Evolutionary conservation across 2,329 filamentous ascomycete species (phyloP).

Genomic region (Thielaviopsis ethacetica): DNA sequence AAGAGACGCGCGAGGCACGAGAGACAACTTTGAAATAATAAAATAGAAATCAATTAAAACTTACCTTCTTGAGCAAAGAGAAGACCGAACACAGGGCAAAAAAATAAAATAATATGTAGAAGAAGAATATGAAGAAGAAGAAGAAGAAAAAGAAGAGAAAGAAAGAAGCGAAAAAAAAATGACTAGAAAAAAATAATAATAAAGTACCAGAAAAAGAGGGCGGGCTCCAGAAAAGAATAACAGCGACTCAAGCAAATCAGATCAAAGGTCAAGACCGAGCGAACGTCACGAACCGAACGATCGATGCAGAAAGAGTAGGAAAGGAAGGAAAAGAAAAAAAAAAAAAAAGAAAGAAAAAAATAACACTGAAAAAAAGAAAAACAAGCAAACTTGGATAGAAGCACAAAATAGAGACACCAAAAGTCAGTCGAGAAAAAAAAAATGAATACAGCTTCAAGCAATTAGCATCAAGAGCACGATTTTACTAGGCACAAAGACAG

Average conservation of each 20-base stretch:
- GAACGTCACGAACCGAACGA: not conserved
- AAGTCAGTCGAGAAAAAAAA: not conserved
- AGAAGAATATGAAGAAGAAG: not conserved
- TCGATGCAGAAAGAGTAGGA: not conserved
- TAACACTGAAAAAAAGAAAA: slow-evolving; percentile 4
- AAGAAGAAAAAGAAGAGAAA: not conserved
- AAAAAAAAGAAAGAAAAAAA: not conserved
- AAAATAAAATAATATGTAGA: slow-evolving; percentile 3
- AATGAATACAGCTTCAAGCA: not conserved
- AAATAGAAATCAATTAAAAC: not conserved
- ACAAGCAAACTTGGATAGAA: too few species aligned
- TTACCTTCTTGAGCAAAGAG: not conserved
- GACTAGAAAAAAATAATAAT: too few species aligned
- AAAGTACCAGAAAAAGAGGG: not conserved
- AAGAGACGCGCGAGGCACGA: not conserved
- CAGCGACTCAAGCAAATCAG: slow-evolving; percentile 1
- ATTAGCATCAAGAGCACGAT: not conserved
- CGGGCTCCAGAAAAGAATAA: not conserved
- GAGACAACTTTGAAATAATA: not conserved
- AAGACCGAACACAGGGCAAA: not conserved
- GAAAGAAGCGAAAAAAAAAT: not conserved
- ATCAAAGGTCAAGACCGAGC: not conserved
- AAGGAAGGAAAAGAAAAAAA: slow-evolving; percentile 1
- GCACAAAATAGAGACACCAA: not conserved
- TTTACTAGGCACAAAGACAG: not conserved